Evolutionary conservation across 495 filamentous ascomycete genomes (phyloP).

Genomic region (Talaromyces proteolyticus): DNA sequence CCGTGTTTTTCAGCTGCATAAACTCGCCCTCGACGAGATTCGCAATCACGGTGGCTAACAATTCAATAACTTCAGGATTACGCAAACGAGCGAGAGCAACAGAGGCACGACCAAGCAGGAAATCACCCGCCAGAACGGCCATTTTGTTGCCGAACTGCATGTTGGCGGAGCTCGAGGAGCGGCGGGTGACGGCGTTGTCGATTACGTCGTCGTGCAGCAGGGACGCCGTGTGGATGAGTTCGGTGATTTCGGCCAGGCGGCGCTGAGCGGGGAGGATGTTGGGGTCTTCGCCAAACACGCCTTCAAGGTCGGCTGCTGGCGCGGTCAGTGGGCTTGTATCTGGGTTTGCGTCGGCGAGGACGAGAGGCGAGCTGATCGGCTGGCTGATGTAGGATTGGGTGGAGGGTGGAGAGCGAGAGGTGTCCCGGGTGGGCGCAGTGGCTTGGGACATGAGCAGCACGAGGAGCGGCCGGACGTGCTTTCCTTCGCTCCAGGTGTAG

Average conservation of each 20-base stretch:
- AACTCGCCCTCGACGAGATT: constrained; percentile 98
- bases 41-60: constrained; percentile 92
- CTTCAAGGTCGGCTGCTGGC: constrained; percentile 41
- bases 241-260: constrained; percentile 91
- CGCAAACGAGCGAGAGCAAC: constrained; percentile 87
- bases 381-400: constrained; percentile 52
- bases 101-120: constrained; percentile 86
- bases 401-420: constrained; percentile 10
- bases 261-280: constrained; percentile 90
- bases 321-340: constrained; percentile 48
- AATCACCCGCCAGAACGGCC: constrained; percentile 94
- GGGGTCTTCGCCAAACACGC: constrained; percentile 46
- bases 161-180: constrained; percentile 82
- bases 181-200: constrained; percentile 78
- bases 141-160: constrained; percentile 97
- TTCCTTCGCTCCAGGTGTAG: constrained; percentile 94
- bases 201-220: constrained; percentile 98
- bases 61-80: constrained; percentile 88
- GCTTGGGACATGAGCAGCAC: constrained; percentile 95
- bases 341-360: constrained; percentile 83
- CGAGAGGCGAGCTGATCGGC: constrained; percentile 65
- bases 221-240: constrained; percentile 94
- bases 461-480: constrained; percentile 90
- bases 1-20: constrained; percentile 98
- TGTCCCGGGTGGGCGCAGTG: constrained; percentile 69